Conservation (phyloP, 768 basidiomycete genomes). For the Nidularia sp. region DNA sequence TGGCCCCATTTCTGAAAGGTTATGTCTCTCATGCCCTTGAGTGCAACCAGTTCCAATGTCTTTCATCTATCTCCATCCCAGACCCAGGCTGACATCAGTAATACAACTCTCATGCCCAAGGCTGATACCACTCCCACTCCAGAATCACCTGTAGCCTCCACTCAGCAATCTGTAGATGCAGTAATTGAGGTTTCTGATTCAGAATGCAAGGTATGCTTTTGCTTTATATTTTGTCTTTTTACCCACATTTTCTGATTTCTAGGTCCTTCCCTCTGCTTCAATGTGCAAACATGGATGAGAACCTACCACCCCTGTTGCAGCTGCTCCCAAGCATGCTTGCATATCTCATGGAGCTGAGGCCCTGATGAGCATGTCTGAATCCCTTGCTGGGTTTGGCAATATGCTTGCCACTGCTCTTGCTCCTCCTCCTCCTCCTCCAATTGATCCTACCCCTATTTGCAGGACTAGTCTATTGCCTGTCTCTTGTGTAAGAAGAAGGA, state of each 20-base stretch:
- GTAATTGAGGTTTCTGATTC: not conserved
- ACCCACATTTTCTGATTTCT: not conserved
- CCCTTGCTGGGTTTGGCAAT: not conserved
- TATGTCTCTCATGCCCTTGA: slow-evolving; percentile 6
- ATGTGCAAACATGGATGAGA: not conserved
- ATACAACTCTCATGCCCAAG: not conserved
- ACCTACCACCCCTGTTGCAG: not conserved
- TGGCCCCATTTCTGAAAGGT: slow-evolving; percentile 4
- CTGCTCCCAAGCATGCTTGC: not conserved
- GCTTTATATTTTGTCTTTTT: not conserved
- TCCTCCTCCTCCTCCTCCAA: not conserved
- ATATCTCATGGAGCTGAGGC: not conserved
- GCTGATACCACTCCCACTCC: not conserved
- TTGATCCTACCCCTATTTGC: too few relatives aligned
- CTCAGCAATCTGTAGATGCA: not conserved
- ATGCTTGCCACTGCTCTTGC: not conserved
- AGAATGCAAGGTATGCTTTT: too few relatives aligned
- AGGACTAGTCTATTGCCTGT: too few relatives aligned
- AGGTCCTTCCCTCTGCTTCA: not conserved
- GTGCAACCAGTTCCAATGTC: slow-evolving; percentile 5
- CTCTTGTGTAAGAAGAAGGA: too few relatives aligned
- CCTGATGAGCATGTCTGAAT: not conserved
- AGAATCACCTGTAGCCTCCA: not conserved
- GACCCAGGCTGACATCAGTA: too few relatives aligned
- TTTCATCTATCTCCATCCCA: slow-evolving; percentile 1